Evolutionary conservation across 176 grass and related monocot species (phyloP), one percentile per base, ranked within the genome.

Genomic region (Coix lacrymajobi): DNA sequence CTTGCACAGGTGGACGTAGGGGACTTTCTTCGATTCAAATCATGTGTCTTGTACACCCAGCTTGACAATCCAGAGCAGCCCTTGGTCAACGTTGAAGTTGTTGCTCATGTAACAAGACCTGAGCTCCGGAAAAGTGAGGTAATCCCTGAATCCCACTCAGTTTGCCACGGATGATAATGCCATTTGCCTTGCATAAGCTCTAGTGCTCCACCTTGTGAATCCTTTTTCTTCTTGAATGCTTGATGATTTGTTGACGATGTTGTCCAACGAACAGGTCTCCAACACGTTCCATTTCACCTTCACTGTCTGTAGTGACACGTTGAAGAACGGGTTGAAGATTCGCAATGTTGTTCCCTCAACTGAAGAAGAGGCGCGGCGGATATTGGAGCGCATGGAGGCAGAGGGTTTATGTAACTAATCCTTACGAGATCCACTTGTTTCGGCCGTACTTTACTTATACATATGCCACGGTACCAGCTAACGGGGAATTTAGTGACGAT

Each of bases 201-300:
- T n/a, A n/a, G n/a, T n/a, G n/a, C n/a, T 28, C 11, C 77, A 16
- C 28, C 5, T 32, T 62, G 36, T n/a, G 39, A 38, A 43, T 16
- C 5, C n/a, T 38, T 73, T 46, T 52, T 22, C 25, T 46, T 20
- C 1, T 52, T 4, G 11, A 28, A 41, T 54, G 43, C 67, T 24
- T 73, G 12, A 17, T 56, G 17, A 29, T 58, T 90, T 63, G 31
- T 71, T 88, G 51, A 75, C 24, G 1, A 20, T 77, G 24, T 49
- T 8, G 14, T 61, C 25, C n/a, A 46, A 83, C 20, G 24, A 34
- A 24, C 93, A 99, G 93, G 63, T 96, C 61, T 96, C 96, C 51
- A 94, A 99, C 85, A 96, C 87, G 63, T 99, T 96, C 32, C 92
- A 93, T 70, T 98, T 98, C 89, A 98, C 93, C 66, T 98, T 98